These are phyloP conservation scores for Globisporangium cederbergense DNA, from an alignment of 352 stramenopile genomes.

Conservation along the genomic window DNA sequence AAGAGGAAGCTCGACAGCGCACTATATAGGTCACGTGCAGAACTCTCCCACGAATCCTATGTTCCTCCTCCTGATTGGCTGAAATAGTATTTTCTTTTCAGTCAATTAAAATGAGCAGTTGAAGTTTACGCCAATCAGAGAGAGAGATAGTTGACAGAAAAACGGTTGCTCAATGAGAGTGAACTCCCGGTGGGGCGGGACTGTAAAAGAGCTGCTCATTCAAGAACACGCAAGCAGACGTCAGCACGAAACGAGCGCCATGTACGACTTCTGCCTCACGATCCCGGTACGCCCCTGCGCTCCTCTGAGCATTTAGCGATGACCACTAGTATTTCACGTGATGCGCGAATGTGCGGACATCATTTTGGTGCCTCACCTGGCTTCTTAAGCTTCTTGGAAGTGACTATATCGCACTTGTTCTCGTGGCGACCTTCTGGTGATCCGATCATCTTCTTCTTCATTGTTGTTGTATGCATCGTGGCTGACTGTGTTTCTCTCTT, in stretches of 20 bases:
- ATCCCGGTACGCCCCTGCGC: constrained; percentile 57
- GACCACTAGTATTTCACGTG: not conserved
- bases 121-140: not conserved
- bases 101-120: not conserved
- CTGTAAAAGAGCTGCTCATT: not conserved
- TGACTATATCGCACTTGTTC: not conserved
- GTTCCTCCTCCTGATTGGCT: not conserved
- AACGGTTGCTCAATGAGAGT: constrained; percentile 5
- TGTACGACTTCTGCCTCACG: constrained; percentile 89
- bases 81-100: not conserved
- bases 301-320: not conserved
- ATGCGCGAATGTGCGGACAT: not conserved
- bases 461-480: not conserved
- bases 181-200: not conserved
- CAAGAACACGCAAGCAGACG: not conserved
- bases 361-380: not conserved
- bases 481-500: constrained; percentile 8
- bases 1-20: not conserved
- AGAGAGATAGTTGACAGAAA: too few species aligned
- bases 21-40: not conserved
- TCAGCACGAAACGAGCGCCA: constrained; percentile 17
- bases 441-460: not conserved
- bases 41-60: not conserved
- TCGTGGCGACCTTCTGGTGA: not conserved
- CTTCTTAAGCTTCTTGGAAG: constrained; percentile 5